Percentiles rank a stretch among this genome's conserved stretches.
phyloP scores from a whole-genome alignment of 371 early-diverging fungal genomes.

The Blastocladiella emersonii region DNA sequence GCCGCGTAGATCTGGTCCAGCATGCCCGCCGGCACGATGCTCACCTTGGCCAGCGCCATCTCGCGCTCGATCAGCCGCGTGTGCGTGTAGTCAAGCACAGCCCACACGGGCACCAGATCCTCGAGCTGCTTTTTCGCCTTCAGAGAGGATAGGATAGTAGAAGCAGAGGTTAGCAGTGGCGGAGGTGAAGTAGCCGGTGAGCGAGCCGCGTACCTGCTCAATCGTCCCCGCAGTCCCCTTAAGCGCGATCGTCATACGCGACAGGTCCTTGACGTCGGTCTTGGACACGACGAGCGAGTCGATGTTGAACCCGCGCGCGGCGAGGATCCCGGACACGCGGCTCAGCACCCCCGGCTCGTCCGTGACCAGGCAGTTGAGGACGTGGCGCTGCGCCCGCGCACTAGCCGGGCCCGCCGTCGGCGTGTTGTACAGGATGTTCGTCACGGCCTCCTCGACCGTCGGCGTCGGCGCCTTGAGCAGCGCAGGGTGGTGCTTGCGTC shows the following conservation, averaged over 20 bases:
- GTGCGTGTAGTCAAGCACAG: constrained; percentile 44
- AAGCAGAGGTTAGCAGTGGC: too few species aligned
- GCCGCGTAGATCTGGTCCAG: constrained; percentile 10
- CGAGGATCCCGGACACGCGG: constrained; percentile 70
- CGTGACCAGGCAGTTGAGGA: constrained; percentile 83
- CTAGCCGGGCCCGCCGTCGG: constrained; percentile 39
- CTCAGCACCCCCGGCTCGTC: constrained; percentile 93
- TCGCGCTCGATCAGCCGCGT: constrained; percentile 74
- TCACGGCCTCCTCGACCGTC: constrained; percentile 70
- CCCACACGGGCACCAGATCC: constrained; percentile 93
- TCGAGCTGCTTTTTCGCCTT: constrained; percentile 85
- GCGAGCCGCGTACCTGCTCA: too few species aligned
- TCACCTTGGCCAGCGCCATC: constrained; percentile 79
- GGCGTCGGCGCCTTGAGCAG: constrained; percentile 7
- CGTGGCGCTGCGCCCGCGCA: constrained; percentile 62
- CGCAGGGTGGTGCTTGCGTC: too few species aligned
- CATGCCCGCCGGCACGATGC: constrained; percentile 47
- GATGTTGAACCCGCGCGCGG: constrained; percentile 94
- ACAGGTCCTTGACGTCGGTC: constrained; percentile 84
- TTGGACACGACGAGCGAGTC: constrained; percentile 87
- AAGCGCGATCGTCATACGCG: constrained; percentile 88
- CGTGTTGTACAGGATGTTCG: constrained; percentile 75
- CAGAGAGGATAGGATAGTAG: too few species aligned
- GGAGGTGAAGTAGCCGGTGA: too few species aligned
- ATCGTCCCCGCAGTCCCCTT: constrained; percentile 69